phyloP scores from a whole-genome alignment of 2,329 filamentous ascomycete genomes.

The Cercospora sojina region DNA sequence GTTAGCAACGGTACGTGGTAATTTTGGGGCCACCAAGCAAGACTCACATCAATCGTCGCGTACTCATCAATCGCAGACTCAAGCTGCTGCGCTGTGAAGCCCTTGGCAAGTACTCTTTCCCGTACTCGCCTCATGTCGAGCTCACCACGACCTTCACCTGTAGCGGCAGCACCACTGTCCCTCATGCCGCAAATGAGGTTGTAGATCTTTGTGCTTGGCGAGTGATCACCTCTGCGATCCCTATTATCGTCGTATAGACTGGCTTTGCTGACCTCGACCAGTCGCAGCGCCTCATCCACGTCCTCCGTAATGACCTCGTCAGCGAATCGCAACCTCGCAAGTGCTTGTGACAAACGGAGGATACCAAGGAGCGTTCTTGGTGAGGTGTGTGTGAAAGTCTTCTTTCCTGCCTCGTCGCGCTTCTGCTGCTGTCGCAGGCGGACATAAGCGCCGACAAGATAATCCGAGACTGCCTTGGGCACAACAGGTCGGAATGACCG shows the following conservation, averaged over 20 bases:
- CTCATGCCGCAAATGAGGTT: constrained; percentile 87
- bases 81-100: constrained; percentile 94
- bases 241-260: constrained; percentile 73
- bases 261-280: constrained; percentile 92
- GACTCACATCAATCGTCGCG: constrained; percentile 79
- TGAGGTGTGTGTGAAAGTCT: constrained; percentile 91
- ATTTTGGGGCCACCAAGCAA: neutral
- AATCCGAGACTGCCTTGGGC: constrained; percentile 82
- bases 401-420: constrained; percentile 83
- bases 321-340: constrained; percentile 87
- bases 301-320: constrained; percentile 84
- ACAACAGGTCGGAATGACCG: constrained; percentile 85
- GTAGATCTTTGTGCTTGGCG: constrained; percentile 86
- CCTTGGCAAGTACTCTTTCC: constrained; percentile 90
- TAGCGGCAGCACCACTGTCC: constrained; percentile 76
- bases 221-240: constrained; percentile 64
- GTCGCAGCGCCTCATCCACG: constrained; percentile 88
- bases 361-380: constrained; percentile 91
- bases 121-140: constrained; percentile 84
- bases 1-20: constrained; percentile 34
- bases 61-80: constrained; percentile 85
- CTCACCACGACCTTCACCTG: constrained; percentile 73
- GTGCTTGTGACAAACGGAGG: constrained; percentile 86
- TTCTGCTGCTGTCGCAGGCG: constrained; percentile 90
- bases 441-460: constrained; percentile 96